phyloP scores from a whole-genome alignment of 2,329 filamentous ascomycete genomes.

The Colletotrichum sp. region DNA sequence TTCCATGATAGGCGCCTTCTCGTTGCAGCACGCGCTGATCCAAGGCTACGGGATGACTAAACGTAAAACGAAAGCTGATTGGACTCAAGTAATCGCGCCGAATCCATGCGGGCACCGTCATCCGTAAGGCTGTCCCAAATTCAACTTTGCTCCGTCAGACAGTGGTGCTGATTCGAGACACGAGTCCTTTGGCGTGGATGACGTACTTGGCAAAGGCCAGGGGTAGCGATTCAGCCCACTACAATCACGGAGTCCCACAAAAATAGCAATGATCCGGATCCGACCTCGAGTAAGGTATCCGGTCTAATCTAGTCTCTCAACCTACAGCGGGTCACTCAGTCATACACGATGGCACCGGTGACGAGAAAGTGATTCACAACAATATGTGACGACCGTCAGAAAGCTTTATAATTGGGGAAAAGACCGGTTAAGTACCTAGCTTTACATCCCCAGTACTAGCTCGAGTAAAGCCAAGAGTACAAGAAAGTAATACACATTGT shows the following conservation, averaged over 20 bases:
- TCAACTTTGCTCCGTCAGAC: background rate
- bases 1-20: background rate
- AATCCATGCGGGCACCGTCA: no score
- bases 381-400: no score
- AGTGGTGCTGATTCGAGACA: background rate
- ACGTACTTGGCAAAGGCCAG: background rate
- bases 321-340: no score
- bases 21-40: fast-evolving
- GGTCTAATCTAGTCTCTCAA: background rate
- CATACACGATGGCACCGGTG: no score
- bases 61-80: background rate
- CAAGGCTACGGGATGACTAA: fast-evolving
- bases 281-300: background rate
- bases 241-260: background rate
- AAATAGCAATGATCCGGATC: fast-evolving
- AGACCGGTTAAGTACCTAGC: no score
- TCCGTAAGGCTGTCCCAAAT: no score
- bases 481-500: no score
- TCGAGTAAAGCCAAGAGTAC: no score
- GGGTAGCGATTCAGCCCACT: background rate
- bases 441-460: no score
- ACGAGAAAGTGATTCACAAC: no score
- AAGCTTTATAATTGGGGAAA: no score
- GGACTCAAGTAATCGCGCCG: no score
- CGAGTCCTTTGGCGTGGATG: background rate